A percentile compares a stretch with the other conserved stretches of the same genome.
These are phyloP conservation scores for Mycena leptocephala DNA, from an alignment of 768 basidiomycete genomes.

Conservation along the genomic window DNA sequence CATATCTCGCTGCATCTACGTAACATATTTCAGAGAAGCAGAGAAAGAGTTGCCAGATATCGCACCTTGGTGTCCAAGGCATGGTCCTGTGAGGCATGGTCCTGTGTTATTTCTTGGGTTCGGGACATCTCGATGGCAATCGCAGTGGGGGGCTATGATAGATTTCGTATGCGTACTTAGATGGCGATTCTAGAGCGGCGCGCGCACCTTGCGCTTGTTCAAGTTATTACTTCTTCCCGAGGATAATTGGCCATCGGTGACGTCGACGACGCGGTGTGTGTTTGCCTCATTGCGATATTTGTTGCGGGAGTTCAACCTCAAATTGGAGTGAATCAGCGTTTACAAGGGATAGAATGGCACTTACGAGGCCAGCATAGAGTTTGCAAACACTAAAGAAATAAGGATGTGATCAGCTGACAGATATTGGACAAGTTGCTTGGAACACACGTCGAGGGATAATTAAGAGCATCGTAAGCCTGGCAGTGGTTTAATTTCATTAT, in stretches of 20 bases:
- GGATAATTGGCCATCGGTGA: not conserved
- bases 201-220: conserved; percentile 1
- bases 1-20: too few species aligned
- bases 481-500: too few species aligned
- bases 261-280: not conserved
- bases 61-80: not conserved
- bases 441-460: conserved; percentile 14
- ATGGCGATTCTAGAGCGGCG: not conserved
- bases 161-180: not conserved
- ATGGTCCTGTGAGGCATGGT: too few species aligned
- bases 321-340: not conserved
- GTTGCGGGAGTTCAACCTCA: conserved; percentile 7
- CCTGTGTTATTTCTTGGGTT: not conserved
- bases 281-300: conserved; percentile 11
- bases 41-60: too few species aligned
- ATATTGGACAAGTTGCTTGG: not conserved
- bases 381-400: conserved; percentile 2
- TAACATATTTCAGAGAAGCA: too few species aligned
- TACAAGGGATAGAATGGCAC: not conserved
- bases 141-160: not conserved
- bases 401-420: not conserved
- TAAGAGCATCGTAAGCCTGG: conserved; percentile 10
- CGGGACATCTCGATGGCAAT: conserved; percentile 24
- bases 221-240: not conserved
- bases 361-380: conserved; percentile 22